These are phyloP conservation scores for Globisporangium perplexum DNA, from an alignment of 352 stramenopile species.

Conservation along the genomic window DNA sequence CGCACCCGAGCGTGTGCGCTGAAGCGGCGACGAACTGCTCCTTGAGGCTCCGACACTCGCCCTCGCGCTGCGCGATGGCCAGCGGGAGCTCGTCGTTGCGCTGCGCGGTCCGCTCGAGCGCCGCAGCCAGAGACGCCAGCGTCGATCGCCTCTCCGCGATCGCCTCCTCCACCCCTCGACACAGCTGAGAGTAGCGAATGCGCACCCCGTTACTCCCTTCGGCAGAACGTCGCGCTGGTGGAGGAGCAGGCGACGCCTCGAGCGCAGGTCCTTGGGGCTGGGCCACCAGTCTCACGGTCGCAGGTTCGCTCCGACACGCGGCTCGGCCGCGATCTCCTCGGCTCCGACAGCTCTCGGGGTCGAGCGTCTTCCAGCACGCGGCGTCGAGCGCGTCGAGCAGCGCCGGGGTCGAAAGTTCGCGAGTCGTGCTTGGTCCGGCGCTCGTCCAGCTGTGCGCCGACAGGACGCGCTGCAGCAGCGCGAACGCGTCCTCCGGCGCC, in stretches of 20 bases:
- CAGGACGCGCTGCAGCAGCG: constrained; percentile 17
- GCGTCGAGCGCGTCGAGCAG: constrained; percentile 22
- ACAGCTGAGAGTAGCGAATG: constrained; percentile 29
- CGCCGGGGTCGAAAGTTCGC: constrained; percentile 3
- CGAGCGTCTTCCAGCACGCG: constrained; percentile 30
- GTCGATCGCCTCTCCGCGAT: constrained; percentile 18
- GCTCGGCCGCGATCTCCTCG: background rate
- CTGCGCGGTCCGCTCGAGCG: constrained; percentile 17
- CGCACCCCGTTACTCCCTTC: background rate
- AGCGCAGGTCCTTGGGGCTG: background rate
- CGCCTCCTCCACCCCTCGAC: constrained; percentile 22
- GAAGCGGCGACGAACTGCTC: constrained; percentile 7
- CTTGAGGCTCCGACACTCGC: background rate
- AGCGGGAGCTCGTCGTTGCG: constrained; percentile 29
- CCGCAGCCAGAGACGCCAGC: constrained; percentile 12
- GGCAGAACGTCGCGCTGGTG: background rate
- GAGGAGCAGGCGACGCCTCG: too few species aligned
- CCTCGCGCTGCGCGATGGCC: constrained; percentile 16
- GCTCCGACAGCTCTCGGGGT: background rate
- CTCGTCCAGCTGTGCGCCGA: background rate
- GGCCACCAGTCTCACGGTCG: background rate
- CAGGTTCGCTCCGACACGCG: background rate
- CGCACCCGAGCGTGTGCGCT: constrained; percentile 9
- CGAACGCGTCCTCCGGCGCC: constrained; percentile 26
- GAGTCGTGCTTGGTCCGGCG: background rate